These are phyloP conservation scores for Verticillium isaacii DNA, from an alignment of 2,329 filamentous ascomycete species.

Conservation along the genomic window DNA sequence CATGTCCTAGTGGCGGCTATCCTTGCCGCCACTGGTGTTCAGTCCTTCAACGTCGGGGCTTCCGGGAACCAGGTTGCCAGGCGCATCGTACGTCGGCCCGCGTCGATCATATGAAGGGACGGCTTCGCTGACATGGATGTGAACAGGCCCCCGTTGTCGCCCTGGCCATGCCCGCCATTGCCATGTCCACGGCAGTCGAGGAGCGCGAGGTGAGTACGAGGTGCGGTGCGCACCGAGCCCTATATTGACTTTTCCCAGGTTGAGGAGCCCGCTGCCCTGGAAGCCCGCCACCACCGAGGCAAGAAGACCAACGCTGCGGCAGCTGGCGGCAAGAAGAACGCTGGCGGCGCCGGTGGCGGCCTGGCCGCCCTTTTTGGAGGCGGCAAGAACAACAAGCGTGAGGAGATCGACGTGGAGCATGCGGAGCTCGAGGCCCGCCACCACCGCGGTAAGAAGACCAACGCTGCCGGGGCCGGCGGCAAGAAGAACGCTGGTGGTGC, in stretches of 20 bases:
- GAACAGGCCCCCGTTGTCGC: neutral
- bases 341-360: neutral
- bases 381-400: constrained; percentile 1
- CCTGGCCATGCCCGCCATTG: neutral
- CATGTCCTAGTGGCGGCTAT: neutral
- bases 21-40: constrained; percentile 1
- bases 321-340: neutral
- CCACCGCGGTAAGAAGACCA: constrained; percentile 1
- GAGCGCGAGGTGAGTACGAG: neutral
- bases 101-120: neutral
- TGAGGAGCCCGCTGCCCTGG: neutral
- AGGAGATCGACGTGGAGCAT: too few species aligned
- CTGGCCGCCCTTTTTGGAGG: neutral
- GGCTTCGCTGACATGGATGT: neutral
- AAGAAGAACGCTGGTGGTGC: neutral
- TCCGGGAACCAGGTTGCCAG: neutral
- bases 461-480: neutral
- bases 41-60: neutral
- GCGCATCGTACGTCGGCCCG: neutral
- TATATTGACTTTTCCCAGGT: neutral
- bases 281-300: neutral
- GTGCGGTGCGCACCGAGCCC: neutral
- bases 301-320: constrained; percentile 1
- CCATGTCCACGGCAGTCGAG: neutral
- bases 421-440: neutral